A percentile compares a stretch with the other conserved stretches of the same genome.
These are phyloP conservation scores for Calonectria pauciramosa DNA, from an alignment of 2,329 filamentous ascomycete species.

Conservation along the genomic window DNA sequence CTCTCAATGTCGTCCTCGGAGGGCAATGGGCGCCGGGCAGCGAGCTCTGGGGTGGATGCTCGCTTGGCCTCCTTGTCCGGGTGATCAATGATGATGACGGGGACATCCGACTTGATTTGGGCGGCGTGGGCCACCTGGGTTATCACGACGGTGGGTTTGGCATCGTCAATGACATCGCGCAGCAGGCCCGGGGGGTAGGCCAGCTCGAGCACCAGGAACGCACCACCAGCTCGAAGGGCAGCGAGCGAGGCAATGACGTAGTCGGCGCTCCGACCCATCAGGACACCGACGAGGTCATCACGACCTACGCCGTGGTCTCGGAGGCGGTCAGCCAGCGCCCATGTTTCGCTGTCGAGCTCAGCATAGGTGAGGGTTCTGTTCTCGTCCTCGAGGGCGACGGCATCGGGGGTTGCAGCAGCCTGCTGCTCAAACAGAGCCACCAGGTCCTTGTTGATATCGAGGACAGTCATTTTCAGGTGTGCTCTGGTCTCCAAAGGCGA, in stretches of 20 bases:
- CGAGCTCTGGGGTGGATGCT: conserved; percentile 46
- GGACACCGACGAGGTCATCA: conserved; percentile 81
- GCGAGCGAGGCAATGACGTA: conserved; percentile 86
- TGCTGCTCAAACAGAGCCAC: conserved; percentile 79
- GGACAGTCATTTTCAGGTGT: conserved; percentile 66
- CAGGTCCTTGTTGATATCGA: conserved; percentile 81
- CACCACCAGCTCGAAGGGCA: conserved; percentile 82
- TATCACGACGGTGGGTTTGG: conserved; percentile 77
- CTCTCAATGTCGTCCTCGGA: conserved; percentile 78
- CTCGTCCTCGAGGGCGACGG: conserved; percentile 80
- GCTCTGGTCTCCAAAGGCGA: conserved; percentile 2
- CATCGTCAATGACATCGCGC: conserved; percentile 83
- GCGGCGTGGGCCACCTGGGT: conserved; percentile 75
- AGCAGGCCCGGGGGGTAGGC: conserved; percentile 82
- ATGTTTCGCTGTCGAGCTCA: conserved; percentile 78
- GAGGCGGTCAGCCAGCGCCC: conserved; percentile 73
- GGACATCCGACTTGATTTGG: conserved; percentile 74
- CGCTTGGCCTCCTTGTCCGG: conserved; percentile 47
- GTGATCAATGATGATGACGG: conserved; percentile 75
- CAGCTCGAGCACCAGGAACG: conserved; percentile 84
- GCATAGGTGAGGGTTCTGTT: conserved; percentile 77
- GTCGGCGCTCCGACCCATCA: conserved; percentile 81
- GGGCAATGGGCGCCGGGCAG: conserved; percentile 66
- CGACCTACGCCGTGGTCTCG: conserved; percentile 77
- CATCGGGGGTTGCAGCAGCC: conserved; percentile 76